Base-by-base conservation (phyloP, 257 asterid genomes). In the Salvia rosmarinus region DNA sequence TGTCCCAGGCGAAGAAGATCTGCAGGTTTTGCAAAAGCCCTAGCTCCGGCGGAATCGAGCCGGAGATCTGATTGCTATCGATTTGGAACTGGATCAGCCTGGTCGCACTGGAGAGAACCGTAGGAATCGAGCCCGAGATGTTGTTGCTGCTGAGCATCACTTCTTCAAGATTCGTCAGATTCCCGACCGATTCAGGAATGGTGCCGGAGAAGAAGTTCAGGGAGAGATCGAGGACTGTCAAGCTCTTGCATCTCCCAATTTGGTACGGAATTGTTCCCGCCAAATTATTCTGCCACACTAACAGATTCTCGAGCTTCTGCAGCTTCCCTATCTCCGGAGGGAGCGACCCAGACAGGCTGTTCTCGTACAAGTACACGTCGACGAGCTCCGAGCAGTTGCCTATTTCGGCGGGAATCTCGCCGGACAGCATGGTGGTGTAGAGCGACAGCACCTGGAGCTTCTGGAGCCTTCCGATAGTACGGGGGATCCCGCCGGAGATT, bases 1-100 rank as follows among this genome's bases (percentile, higher is more conserved):
- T 90, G 70, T 85, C 87, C 97, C 97, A 90, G 1, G 90, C 96
- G 35, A 88, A 88, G 72, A 90, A 87, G 34, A 90, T 86, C 17
- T 72, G 83, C 43, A 88, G 82, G 78, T 77, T 81, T 32, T 78
- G 52, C 68, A 90, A 69, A 6, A 67, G 68, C 4, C 96, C 97
- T 5, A 90, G 72, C 74, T 87, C 97, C 0, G 67, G 62, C 0
- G 97, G 94, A 54, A 90, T 83, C 2, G 85, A 52, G 9, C 97
- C 94, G 0, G 90, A 78, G 6, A 90, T 78, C 79, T 88, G 92
- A 67, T 90, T 90, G 30, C 88, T 82, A 23, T 90, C 97, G 9
- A 85, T 64, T 76, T 90, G 96, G 34, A 90, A 74, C 83, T 90
- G 96, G 42, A 82, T 52, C 64, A 90, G 77, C 49, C 73, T 80